Evolutionary conservation across 768 basidiomycete genomes (phyloP).

Genomic region (Hypholoma fasciculare): DNA sequence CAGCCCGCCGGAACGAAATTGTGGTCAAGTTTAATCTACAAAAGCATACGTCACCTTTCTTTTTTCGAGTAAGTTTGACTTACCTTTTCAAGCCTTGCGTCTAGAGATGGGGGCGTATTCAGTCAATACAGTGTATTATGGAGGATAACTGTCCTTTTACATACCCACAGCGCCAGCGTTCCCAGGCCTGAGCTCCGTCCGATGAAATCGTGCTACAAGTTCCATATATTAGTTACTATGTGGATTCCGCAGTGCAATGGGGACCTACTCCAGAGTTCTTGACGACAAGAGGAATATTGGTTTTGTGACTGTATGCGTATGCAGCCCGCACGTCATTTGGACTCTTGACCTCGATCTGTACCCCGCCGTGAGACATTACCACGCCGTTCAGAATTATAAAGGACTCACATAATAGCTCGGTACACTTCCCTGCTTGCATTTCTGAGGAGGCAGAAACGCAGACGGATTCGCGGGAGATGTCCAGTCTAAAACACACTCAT

Average conservation of each 20-base stretch:
- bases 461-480: slow-evolving; percentile 17
- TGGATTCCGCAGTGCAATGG: not conserved
- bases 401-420: slow-evolving; percentile 27
- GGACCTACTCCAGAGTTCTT: slow-evolving; percentile 22
- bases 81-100: slow-evolving; percentile 21
- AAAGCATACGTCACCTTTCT: not conserved
- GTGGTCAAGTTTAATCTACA: slow-evolving; percentile 17
- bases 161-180: slow-evolving; percentile 14
- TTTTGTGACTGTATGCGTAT: slow-evolving; percentile 22
- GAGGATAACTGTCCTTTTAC: not conserved
- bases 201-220: slow-evolving; percentile 11
- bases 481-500: slow-evolving; percentile 36
- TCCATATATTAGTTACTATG: not conserved
- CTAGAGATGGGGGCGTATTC: slow-evolving; percentile 5
- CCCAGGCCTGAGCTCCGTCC: slow-evolving; percentile 14
- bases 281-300: slow-evolving; percentile 21
- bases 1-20: slow-evolving; percentile 21
- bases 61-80: not conserved
- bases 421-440: slow-evolving; percentile 29
- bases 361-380: not conserved
- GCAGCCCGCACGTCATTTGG: slow-evolving; percentile 24
- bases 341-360: slow-evolving; percentile 26
- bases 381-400: too few relatives aligned
- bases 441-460: slow-evolving; percentile 17
- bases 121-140: not conserved